Evolutionary conservation across 2,329 filamentous ascomycete species (phyloP).

Genomic region (Aspergillus awamori): DNA sequence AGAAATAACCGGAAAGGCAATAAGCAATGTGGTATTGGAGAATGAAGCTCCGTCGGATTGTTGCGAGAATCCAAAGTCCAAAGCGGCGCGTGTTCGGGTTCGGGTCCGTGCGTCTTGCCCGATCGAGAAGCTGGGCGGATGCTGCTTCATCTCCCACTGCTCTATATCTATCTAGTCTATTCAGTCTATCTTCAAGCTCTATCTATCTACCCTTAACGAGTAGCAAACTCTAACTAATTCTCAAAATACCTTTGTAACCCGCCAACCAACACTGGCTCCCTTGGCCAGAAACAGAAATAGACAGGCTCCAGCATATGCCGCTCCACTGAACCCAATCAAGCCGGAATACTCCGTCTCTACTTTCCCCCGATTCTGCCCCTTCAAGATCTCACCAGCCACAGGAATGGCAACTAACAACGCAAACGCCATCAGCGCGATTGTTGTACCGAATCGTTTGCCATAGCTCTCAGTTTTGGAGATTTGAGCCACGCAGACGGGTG

Average conservation of each 20-base stretch:
- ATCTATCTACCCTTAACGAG: neutral
- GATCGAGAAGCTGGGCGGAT: neutral
- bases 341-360: constrained; percentile 17
- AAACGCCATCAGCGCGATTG: constrained; percentile 20
- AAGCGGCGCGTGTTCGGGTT: neutral
- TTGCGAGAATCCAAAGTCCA: neutral
- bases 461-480: constrained; percentile 32
- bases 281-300: constrained; percentile 9
- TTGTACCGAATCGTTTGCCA: constrained; percentile 29
- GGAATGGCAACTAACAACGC: constrained; percentile 27
- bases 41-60: neutral
- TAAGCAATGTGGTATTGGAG: neutral
- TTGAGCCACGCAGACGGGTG: constrained; percentile 35
- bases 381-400: constrained; percentile 28
- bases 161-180: neutral
- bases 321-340: constrained; percentile 21
- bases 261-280: constrained; percentile 6
- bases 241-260: neutral
- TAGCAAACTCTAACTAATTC: too few species aligned
- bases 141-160: neutral
- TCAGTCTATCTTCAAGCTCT: neutral
- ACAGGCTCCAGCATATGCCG: constrained; percentile 32
- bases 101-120: constrained; percentile 1
- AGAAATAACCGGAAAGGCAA: too few species aligned
- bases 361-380: constrained; percentile 14